Evolutionary conservation across 176 grass and related monocot species (phyloP), one percentile per base, ranked within the genome.

Genomic region (Ampelocalamus luodianensis): DNA sequence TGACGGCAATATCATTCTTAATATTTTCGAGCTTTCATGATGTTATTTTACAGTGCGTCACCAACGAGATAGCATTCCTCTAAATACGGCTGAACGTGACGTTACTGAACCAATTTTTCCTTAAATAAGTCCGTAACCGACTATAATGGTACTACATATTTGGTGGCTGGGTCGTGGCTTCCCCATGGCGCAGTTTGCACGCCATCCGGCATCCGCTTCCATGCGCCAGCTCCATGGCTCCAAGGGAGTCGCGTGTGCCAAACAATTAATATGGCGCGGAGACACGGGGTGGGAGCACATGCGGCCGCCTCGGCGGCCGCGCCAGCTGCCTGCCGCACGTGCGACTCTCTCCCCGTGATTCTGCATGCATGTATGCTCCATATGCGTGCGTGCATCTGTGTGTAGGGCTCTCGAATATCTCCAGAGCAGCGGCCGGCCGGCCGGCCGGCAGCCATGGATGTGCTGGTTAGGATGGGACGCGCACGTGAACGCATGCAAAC

Each of bases 251-350:
- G 24, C 60, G 24, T 14, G 4, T 27, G 60, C 60, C 60, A 29
- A 62, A 0, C 60, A 27, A 62, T 62, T 27, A 27, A 2, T 13
- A 10, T 23, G 55, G 55, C 22, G 32, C 32, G 9, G 60, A 9
- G 9, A 50, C 71, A 63, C 56, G 2, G 4, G 43, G 62, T 44
- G 88, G 76, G 36, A 50, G 79, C 89, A 91, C 89, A 91, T 91
- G 89, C 80, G 13, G 51, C 80, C 42, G 85, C 89, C 74, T 91
- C 68, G 89, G 62, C 68, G 80, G 68, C 32, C 51, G 80, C 37
- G 88, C 75, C 72, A 20, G 26, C 55, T 86, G 88, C 83, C 79
- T 39, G 85, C 75, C 85, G 75, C 89, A 84, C 89, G 89, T 91
- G 89, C 76, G 85, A 87, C 54, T 10, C 29, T 36, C 62, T 71